A percentile compares a stretch with the other conserved stretches of the same genome.
Conservation (phyloP, 441 rosid species). For the Dalechampia spathulata region DNA sequence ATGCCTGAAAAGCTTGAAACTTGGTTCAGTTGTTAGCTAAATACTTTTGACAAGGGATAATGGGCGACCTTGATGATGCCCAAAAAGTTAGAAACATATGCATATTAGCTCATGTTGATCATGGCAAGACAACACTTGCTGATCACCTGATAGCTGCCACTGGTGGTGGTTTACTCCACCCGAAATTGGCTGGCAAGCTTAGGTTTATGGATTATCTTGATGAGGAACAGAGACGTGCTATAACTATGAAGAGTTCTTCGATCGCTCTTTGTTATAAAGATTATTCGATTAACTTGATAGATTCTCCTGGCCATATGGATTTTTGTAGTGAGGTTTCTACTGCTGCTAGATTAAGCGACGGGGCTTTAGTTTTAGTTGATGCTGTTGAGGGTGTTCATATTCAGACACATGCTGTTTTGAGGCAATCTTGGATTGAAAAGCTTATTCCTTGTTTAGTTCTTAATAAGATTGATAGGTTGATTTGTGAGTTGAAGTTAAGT, state of each 20-base stretch:
- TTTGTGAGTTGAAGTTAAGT: conserved; percentile 70
- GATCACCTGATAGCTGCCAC: conserved; percentile 84
- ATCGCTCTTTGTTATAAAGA: conserved; percentile 55
- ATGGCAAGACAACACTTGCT: conserved; percentile 93
- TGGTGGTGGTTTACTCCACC: conserved; percentile 78
- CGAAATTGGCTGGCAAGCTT: conserved; percentile 82
- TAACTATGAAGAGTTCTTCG: conserved; percentile 95
- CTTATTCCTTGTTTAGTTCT: conserved; percentile 87
- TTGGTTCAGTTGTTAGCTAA: too few relatives aligned
- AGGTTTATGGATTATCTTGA: conserved; percentile 90
- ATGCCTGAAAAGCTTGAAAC: too few relatives aligned
- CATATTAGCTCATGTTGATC: conserved; percentile 92
- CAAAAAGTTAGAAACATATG: conserved; percentile 64
- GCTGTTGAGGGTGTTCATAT: conserved; percentile 96
- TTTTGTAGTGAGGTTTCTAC: conserved; percentile 95
- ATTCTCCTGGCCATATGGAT: conserved; percentile 98
- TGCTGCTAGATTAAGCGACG: conserved; percentile 89
- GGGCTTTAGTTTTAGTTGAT: conserved; percentile 87
- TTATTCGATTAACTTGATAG: conserved; percentile 66
- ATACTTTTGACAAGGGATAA: too few relatives aligned
- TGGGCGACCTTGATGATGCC: conserved; percentile 52
- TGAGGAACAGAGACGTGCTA: conserved; percentile 94
- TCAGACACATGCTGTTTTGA: conserved; percentile 87
- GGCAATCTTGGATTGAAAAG: conserved; percentile 92
- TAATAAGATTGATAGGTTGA: conserved; percentile 92